Conservation (phyloP, 768 basidiomycete genomes). For the Pleurotus pulmonarius region DNA sequence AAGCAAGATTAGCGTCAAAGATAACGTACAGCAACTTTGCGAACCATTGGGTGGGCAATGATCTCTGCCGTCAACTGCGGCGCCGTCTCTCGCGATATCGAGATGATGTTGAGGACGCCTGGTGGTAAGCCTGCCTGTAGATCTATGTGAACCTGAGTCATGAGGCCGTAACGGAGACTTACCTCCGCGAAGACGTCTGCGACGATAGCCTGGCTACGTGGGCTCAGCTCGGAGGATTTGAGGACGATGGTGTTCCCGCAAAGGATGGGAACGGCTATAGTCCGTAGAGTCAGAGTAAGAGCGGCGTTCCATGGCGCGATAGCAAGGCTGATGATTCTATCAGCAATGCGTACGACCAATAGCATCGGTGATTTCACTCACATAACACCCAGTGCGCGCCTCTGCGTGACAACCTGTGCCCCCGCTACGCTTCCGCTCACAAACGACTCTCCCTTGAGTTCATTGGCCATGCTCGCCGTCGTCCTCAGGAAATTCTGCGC, state of each 20-base stretch:
- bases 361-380: slow-evolving; percentile 20
- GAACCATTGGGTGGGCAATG: slow-evolving; percentile 50
- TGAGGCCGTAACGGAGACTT: background rate
- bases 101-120: slow-evolving; percentile 56
- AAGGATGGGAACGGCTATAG: slow-evolving; percentile 41
- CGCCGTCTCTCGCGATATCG: slow-evolving; percentile 38
- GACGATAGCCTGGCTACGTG: slow-evolving; percentile 41
- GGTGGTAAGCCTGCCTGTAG: slow-evolving; percentile 49
- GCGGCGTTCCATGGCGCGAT: slow-evolving; percentile 60
- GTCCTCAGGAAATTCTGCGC: slow-evolving; percentile 23
- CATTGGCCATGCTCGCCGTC: slow-evolving; percentile 28
- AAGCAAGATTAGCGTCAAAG: background rate
- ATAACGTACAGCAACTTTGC: slow-evolving; percentile 29
- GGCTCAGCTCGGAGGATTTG: slow-evolving; percentile 48
- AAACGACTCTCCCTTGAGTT: slow-evolving; percentile 40
- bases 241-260: slow-evolving; percentile 57
- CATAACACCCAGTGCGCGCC: slow-evolving; percentile 51
- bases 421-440: slow-evolving; percentile 39
- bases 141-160: background rate
- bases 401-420: slow-evolving; percentile 37
- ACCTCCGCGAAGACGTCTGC: slow-evolving; percentile 42
- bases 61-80: slow-evolving; percentile 34
- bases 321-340: slow-evolving; percentile 31
- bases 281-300: slow-evolving; percentile 37
- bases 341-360: no score